Conservation (phyloP, 2,329 filamentous ascomycete species). For the Hawksworthiomyces lignivorus region DNA sequence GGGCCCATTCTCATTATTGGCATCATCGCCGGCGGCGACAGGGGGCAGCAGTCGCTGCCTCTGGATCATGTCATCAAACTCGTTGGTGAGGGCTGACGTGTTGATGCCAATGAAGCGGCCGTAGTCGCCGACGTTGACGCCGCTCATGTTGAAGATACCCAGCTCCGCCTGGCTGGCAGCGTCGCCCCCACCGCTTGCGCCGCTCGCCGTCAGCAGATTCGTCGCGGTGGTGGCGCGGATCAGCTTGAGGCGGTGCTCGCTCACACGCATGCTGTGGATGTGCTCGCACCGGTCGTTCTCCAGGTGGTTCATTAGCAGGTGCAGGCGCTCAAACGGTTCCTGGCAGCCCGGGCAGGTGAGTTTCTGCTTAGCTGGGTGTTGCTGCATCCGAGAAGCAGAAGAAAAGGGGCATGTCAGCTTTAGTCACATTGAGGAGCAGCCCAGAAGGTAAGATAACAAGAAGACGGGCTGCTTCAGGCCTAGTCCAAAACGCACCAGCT, state of each 20-base stretch:
- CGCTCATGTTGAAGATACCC: constrained; percentile 11
- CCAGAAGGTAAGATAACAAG: not conserved
- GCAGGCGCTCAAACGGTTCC: constrained; percentile 27
- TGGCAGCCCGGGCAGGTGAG: constrained; percentile 41
- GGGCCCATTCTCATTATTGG: no score
- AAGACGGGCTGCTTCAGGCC: no score
- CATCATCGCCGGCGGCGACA: no score
- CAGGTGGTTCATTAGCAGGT: constrained; percentile 36
- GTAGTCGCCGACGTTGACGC: constrained; percentile 9
- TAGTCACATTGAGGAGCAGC: no score
- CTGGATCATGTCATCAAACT: not conserved
- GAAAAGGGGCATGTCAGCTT: not conserved
- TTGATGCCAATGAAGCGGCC: constrained; percentile 16
- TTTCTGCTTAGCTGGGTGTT: constrained; percentile 31
- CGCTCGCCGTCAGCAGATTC: constrained; percentile 22
- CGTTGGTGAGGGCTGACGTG: not conserved
- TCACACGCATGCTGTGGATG: constrained; percentile 20
- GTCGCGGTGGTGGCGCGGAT: constrained; percentile 27
- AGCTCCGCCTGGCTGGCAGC: not conserved
- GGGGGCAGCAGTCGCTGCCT: no score
- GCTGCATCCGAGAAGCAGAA: constrained; percentile 17
- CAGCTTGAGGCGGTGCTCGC: constrained; percentile 19
- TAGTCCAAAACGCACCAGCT: constrained; percentile 29
- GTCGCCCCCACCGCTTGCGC: not conserved
- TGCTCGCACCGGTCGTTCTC: constrained; percentile 32